Percentiles rank a stretch among this genome's conserved stretches.
These are phyloP conservation scores for Diaporthe nobilis DNA, from an alignment of 2,329 filamentous ascomycete species.

Conservation along the genomic window DNA sequence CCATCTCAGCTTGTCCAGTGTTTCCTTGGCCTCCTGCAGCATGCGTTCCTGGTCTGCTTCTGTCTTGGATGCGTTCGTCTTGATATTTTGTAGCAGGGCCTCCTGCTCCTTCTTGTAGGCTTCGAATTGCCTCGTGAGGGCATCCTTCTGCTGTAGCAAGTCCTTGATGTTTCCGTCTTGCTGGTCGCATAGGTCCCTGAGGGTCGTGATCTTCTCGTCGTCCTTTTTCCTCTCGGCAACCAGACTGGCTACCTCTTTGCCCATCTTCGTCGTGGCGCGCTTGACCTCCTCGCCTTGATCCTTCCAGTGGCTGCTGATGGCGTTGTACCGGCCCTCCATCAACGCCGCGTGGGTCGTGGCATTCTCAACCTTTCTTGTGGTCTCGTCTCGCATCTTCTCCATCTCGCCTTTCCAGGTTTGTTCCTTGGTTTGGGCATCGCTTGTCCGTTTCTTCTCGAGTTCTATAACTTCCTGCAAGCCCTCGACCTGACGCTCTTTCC, in stretches of 20 bases:
- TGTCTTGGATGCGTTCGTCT: constrained; percentile 67
- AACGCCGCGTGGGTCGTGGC: constrained; percentile 75
- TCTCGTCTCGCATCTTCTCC: constrained; percentile 72
- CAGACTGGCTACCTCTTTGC: constrained; percentile 67
- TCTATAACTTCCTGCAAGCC: constrained; percentile 76
- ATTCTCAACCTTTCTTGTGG: constrained; percentile 74
- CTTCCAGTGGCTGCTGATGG: constrained; percentile 76
- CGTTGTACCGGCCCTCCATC: constrained; percentile 79
- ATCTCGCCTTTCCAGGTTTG: constrained; percentile 74
- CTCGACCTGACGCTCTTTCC: constrained; percentile 82
- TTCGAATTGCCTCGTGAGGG: constrained; percentile 72
- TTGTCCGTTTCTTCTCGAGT: constrained; percentile 73
- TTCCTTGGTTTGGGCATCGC: constrained; percentile 72
- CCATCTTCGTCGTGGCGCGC: constrained; percentile 63
- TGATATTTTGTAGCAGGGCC: constrained; percentile 71
- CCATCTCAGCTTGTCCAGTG: constrained; percentile 80
- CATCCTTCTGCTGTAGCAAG: constrained; percentile 72
- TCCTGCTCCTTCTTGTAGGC: constrained; percentile 76
- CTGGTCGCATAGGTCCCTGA: constrained; percentile 80
- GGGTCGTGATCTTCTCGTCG: constrained; percentile 73
- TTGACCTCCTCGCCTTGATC: constrained; percentile 75
- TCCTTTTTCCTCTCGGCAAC: constrained; percentile 70
- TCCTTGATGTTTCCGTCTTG: constrained; percentile 77
- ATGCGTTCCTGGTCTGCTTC: constrained; percentile 74
- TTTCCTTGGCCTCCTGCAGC: constrained; percentile 70